These are phyloP conservation scores for Tetrastigma voinierianum DNA, from an alignment of 164 flowering plant species.

Conservation along the genomic window DNA sequence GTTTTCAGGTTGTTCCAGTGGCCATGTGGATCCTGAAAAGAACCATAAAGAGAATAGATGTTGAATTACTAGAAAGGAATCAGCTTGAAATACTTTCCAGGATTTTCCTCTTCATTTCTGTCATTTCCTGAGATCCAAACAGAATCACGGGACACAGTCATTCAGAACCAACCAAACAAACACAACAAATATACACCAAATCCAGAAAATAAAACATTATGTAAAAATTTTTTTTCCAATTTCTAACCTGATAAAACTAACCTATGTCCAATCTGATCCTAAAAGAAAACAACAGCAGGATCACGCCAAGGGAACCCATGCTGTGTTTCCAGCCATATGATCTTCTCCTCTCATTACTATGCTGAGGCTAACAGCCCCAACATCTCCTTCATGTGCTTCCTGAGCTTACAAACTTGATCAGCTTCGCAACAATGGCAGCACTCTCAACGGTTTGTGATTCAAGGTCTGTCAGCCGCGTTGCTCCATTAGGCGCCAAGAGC, in stretches of 20 bases:
- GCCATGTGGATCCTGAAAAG: too few species aligned
- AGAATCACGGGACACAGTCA: too few species aligned
- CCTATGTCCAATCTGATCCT: conserved; percentile 1
- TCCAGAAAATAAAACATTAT: too few species aligned
- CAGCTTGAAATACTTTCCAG: too few species aligned
- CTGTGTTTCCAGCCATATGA: conserved; percentile 56
- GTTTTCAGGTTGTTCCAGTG: too few species aligned
- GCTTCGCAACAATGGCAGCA: conserved; percentile 68
- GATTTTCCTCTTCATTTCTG: too few species aligned
- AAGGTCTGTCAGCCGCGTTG: conserved; percentile 49
- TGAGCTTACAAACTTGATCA: conserved; percentile 63
- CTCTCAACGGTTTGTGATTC: conserved; percentile 67
- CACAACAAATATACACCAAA: too few species aligned
- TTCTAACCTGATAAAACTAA: background rate
- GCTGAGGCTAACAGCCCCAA: conserved; percentile 77
- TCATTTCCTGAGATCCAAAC: too few species aligned
- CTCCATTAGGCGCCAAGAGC: conserved; percentile 64
- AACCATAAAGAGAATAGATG: too few species aligned
- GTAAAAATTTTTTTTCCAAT: too few species aligned
- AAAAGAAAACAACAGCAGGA: conserved; percentile 11
- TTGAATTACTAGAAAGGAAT: too few species aligned
- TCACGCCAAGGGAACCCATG: conserved; percentile 34
- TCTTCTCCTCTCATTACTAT: conserved; percentile 35
- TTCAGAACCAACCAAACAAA: too few species aligned
- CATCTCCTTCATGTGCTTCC: conserved; percentile 73